Percentiles rank a stretch among this genome's conserved stretches.
phyloP scores from a whole-genome alignment of 2,329 filamentous ascomycete genomes.

The Pseudopyricularia cyperi region DNA sequence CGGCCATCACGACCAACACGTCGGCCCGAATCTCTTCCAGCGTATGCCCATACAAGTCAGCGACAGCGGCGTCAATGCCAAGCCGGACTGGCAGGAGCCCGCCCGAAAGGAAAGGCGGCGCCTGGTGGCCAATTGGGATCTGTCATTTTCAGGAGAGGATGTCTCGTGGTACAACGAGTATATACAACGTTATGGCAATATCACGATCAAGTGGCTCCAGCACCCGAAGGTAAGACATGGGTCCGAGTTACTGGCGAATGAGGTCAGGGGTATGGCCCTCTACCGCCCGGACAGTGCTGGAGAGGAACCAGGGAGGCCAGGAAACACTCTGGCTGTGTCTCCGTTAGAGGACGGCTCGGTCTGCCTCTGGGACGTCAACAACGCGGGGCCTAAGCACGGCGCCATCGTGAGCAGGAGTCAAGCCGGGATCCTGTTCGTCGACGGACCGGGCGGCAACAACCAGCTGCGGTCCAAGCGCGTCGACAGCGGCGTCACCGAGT shows the following conservation, averaged over 20 bases:
- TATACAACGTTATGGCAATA: slow-evolving; percentile 64
- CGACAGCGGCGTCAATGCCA: not conserved
- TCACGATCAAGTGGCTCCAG: slow-evolving; percentile 68
- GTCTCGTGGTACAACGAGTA: slow-evolving; percentile 85
- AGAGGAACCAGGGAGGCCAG: slow-evolving; percentile 14
- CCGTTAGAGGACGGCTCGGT: slow-evolving; percentile 79
- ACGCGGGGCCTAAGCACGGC: slow-evolving; percentile 39
- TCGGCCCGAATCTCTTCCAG: not conserved
- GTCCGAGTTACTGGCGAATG: slow-evolving; percentile 34
- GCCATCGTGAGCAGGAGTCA: slow-evolving; percentile 52
- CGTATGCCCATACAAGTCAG: not conserved
- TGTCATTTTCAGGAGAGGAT: slow-evolving; percentile 55
- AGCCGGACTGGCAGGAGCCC: not conserved
- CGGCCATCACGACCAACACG: not conserved
- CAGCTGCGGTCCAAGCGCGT: slow-evolving; percentile 47
- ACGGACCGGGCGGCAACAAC: slow-evolving; percentile 30
- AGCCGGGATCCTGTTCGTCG: slow-evolving; percentile 53
- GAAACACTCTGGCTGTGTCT: slow-evolving; percentile 46
- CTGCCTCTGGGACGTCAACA: slow-evolving; percentile 70
- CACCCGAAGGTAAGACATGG: slow-evolving; percentile 35
- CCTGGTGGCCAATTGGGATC: slow-evolving; percentile 72
- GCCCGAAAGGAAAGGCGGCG: slow-evolving; percentile 27
- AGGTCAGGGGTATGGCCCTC: slow-evolving; percentile 62
- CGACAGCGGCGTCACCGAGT: slow-evolving; percentile 64
- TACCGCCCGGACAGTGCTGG: slow-evolving; percentile 40